These are phyloP conservation scores for Diatrype stigma DNA, from an alignment of 2,329 filamentous ascomycete genomes.

Conservation along the genomic window DNA sequence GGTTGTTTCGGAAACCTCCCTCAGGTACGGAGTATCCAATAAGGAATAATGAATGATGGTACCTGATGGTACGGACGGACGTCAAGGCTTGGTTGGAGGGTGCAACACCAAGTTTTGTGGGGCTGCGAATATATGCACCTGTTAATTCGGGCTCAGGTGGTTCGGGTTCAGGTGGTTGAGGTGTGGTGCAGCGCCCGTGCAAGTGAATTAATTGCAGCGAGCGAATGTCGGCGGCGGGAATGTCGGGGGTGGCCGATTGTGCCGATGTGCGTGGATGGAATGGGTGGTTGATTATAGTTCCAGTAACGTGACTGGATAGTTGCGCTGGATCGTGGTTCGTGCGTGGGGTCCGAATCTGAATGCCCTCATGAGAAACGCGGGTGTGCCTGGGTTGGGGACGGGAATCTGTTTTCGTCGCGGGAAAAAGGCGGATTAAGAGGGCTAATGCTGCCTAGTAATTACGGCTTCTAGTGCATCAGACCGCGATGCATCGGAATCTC, in stretches of 20 bases:
- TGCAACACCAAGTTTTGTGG: neutral
- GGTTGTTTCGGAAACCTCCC: too few species aligned
- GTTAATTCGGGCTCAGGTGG: neutral
- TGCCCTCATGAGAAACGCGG: slow-evolving; percentile 25
- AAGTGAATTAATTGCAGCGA: neutral
- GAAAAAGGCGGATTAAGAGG: slow-evolving; percentile 10
- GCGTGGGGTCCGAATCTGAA: slow-evolving; percentile 22
- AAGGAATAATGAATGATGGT: too few species aligned
- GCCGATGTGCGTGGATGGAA: neutral
- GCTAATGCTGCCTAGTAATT: slow-evolving; percentile 7
- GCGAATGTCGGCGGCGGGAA: neutral
- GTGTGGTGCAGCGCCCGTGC: too few species aligned
- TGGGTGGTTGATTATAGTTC: neutral
- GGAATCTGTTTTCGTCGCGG: slow-evolving; percentile 8
- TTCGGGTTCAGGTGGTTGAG: too few species aligned
- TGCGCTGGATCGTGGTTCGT: slow-evolving; percentile 16
- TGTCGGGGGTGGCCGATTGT: neutral
- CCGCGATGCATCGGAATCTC: slow-evolving; percentile 20
- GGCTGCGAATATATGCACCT: neutral
- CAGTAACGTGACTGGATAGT: slow-evolving; percentile 3
- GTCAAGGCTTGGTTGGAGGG: neutral
- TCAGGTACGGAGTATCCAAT: too few species aligned
- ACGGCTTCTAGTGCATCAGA: slow-evolving; percentile 20
- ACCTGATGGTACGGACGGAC: too few species aligned
- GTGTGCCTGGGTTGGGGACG: slow-evolving; percentile 8